phyloP scores from a whole-genome alignment of 345 rosid genomes.

The Luvunga scandens region DNA sequence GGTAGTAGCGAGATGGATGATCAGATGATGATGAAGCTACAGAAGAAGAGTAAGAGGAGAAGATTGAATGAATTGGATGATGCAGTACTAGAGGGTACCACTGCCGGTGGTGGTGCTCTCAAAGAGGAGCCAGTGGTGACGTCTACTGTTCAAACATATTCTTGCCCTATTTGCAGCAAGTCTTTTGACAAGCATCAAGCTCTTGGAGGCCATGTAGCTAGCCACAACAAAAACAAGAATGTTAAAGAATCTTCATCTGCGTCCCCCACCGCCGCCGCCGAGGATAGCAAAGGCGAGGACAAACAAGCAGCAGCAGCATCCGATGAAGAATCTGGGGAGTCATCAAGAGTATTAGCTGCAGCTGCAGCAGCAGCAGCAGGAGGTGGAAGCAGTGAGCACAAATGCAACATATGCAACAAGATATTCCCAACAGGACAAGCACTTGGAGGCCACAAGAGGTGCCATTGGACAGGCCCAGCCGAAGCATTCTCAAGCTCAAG shows the following conservation, averaged over 20 bases:
- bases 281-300: not conserved
- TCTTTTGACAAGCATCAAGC: conserved; percentile 46
- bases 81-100: not conserved
- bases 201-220: conserved; percentile 54
- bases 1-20: not conserved
- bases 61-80: conserved; percentile 38
- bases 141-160: not conserved
- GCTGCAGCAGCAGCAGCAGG: not conserved
- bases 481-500: conserved; percentile 18
- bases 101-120: not conserved
- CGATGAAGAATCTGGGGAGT: conserved; percentile 21
- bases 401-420: conserved; percentile 36
- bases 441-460: conserved; percentile 53
- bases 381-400: conserved; percentile 25
- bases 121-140: not conserved
- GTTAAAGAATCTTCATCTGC: conserved; percentile 12
- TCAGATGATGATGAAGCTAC: not conserved
- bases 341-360: conserved; percentile 7
- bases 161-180: conserved; percentile 44
- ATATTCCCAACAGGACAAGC: conserved; percentile 48
- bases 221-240: conserved; percentile 44
- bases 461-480: conserved; percentile 38
- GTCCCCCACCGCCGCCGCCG: not conserved
- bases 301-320: conserved; percentile 8
- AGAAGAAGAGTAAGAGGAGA: conserved; percentile 31